Evolutionary conservation across 345 rosid species (phyloP), one percentile per base, ranked within the genome.

Genomic region (Kernera saxatilis): DNA sequence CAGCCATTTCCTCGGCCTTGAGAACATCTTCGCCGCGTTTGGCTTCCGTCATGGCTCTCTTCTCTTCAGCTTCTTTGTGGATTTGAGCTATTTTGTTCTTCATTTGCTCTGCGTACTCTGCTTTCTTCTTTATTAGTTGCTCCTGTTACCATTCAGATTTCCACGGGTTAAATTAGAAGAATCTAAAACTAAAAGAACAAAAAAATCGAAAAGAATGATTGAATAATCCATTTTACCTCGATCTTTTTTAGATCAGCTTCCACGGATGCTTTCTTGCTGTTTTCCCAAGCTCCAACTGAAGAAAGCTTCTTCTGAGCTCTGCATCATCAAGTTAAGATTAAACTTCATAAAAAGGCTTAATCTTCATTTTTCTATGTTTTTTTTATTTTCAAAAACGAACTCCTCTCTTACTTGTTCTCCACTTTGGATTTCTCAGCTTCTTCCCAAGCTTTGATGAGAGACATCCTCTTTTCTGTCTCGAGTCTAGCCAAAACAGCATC

Each of bases 371-470:
- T 43, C 39, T 17, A 7, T 12, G 1, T 4, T 17, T 18, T 12
- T 17, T 56, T 26, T 4, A 17, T 41, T 21, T n/a, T 12, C 6
- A 11, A 27, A 3, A 22, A 57, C n/a, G 1, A 23, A 37, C 59
- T 63, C 56, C n/a, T n/a, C n/a, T n/a, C n/a, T n/a, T n/a, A 91
- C 99, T 88, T 91, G 84, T 94, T 91, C 75, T 91, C 96, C 55
- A 88, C 93, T 83, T 87, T 91, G 71, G 87, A 78, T 82, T 88
- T 94, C 52, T 94, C 99, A 64, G 90, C 91, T 43, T 94, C 99
- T 79, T 94, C 99, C 98, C 99, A 94, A 32, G 99, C 99, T 80
- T 40, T 88, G 75, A 91, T 69, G 2, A 94, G 89, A 54, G 97
- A 89, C 9, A 85, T 15, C 76, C 80, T 83, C 82, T 91, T 94